Evolutionary conservation across 257 asterid species (phyloP), one percentile per base, ranked within the genome.

Genomic region (Echium plantagineum): DNA sequence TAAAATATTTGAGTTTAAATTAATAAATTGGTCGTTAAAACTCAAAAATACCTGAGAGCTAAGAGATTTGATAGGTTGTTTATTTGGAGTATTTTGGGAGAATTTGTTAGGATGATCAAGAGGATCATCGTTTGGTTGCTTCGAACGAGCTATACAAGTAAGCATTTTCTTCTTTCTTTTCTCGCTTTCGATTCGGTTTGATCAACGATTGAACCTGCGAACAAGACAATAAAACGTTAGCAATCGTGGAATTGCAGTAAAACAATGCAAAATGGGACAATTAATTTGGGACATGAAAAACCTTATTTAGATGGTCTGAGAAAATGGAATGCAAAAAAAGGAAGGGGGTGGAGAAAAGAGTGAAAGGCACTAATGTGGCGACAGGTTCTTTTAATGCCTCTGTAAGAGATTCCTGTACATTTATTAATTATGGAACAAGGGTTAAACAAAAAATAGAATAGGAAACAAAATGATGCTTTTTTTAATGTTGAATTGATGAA

Each of bases 81-180:
- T 89, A 19, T 59, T 21, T 5, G 94, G 76, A 15, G 65, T 81
- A 66, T 72, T 68, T 52, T 75, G 66, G 58, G 67, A 63, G 57
- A 57, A 53, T 59, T 78, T 75, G 0, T 77, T 77, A 1, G 69
- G 71, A 20, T 76, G 77, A 69, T 79, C 80, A 38, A 65, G n/a
- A 22, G 85, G 67, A 21, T 77, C 91, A 64, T 80, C 85, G 22
- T 31, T 69, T 49, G 81, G 54, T 64, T 81, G 91, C 86, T 87
- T 87, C 59, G 94, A 69, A 66, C 95, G 94, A 66, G 94, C 84
- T 63, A 90, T 87, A 94, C 98, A 90, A 72, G 96, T 87, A 32
- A 90, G 94, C 98, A 90, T 90, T 70, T 75, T 73, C 38, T 7
- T 35, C 10, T 35, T 35, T 35, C 10, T 5, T 35, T 35, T 1